Base-by-base conservation (phyloP, 2,329 filamentous ascomycete genomes). In the Chrysosporium keratinophilum region DNA sequence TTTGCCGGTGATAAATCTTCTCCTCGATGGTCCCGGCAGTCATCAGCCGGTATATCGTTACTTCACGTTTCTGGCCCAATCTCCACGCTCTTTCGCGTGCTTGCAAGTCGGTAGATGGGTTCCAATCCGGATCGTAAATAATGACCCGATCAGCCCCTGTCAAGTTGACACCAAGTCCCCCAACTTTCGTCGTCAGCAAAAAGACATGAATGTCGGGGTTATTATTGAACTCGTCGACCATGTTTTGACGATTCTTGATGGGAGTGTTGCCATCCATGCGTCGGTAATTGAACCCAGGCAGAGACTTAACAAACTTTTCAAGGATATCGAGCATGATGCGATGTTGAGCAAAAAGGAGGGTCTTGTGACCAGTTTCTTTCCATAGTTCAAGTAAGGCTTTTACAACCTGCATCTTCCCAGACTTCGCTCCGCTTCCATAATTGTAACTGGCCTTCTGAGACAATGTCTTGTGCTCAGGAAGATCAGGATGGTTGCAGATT, bases 81-180 rank as follows among this genome's bases (percentile, higher is more conserved):
- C 93, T 83, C 93, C 93, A 98, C 5, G 94, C 93, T 63, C 93
- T 81, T 70, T 98, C 93, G 46, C 93, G 84, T 14, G 93, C 93
- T 71, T 98, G 93, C 23, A 96, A 77, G 65, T 98, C 93, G 0
- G 91, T 97, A 0, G 91, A 96, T 1, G 91, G 93, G 63, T 97
- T 97, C 93, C 93, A 98, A 66, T 98, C 93, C 0, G 93, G 94
- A 64, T 98, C 94, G 65, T 93, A 98, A 52, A 98, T 97, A 65
- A 98, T 95, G 59, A 98, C 91, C 34, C 93, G 83, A 65, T 95
- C 88, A 4, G 93, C 93, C 6, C 93, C 93, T 0, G 93, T 98
- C 19, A 98, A 74, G 61, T 98, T 98, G 45, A 95, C 85, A 5
- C 93, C 93, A 12, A 98, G 75, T 0, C 93, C 93, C 44, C 93